A percentile compares a stretch with the other conserved stretches of the same genome.
Conservation (phyloP, 306 rosid species). For the Malus domestica region DNA sequence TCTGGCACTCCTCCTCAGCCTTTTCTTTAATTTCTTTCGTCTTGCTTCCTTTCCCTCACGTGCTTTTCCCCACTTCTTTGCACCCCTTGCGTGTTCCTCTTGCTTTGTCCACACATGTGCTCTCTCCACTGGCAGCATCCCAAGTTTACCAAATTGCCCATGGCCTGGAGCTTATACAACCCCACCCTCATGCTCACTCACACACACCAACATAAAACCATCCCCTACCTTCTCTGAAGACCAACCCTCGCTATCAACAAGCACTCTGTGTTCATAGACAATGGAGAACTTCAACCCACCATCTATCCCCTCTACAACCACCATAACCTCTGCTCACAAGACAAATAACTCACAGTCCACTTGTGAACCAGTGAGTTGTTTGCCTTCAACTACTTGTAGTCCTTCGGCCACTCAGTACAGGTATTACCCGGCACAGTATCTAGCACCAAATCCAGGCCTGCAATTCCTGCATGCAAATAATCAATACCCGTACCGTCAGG, state of each 20-base stretch:
- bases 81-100: conserved; percentile 17
- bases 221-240: not conserved
- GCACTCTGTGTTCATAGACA: not conserved
- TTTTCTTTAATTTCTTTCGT: not conserved
- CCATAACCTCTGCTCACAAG: not conserved
- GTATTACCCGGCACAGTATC: not conserved
- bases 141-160: not conserved
- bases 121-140: conserved; percentile 18
- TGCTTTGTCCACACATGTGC: conserved; percentile 16
- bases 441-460: not conserved
- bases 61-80: not conserved
- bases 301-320: not conserved
- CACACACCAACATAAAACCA: not conserved
- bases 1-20: not conserved
- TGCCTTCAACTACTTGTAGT: not conserved
- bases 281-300: conserved; percentile 20
- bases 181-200: not conserved
- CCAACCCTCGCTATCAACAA: not conserved
- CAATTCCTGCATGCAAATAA: not conserved
- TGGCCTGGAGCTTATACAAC: not conserved
- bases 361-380: not conserved
- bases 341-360: not conserved
- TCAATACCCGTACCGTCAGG: not conserved
- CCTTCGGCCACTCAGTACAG: not conserved
- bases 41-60: not conserved